Evolutionary conservation across 345 rosid genomes (phyloP).

Genomic region (Pugionium cornutum): DNA sequence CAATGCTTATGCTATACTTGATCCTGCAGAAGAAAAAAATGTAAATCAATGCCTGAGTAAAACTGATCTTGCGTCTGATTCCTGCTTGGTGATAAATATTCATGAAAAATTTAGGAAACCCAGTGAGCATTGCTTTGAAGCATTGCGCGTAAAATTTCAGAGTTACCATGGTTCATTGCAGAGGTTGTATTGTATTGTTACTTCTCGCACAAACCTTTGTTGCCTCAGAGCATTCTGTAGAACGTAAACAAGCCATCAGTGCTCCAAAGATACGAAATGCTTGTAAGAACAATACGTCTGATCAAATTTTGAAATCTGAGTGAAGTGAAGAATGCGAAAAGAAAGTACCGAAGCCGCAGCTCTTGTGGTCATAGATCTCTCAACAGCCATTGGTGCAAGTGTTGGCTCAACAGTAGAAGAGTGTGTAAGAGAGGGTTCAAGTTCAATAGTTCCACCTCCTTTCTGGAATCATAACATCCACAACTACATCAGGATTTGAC

Average conservation of each 20-base stretch:
- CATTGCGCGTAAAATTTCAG: neutral
- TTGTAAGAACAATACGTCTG: slow-evolving; percentile 10
- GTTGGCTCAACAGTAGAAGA: slow-evolving; percentile 97
- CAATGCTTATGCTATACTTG: slow-evolving; percentile 92
- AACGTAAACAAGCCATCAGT: slow-evolving; percentile 27
- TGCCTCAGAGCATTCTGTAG: slow-evolving; percentile 93
- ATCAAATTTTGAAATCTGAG: slow-evolving; percentile 3
- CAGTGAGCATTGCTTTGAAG: slow-evolving; percentile 7
- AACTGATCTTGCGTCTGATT: neutral
- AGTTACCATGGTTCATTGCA: slow-evolving; percentile 99
- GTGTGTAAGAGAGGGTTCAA: slow-evolving; percentile 93
- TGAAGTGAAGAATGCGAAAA: neutral
- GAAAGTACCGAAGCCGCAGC: slow-evolving; percentile 95
- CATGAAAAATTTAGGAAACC: neutral
- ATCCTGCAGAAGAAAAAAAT: slow-evolving; percentile 53
- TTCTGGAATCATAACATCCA: slow-evolving; percentile 53
- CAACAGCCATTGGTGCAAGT: slow-evolving; percentile 98
- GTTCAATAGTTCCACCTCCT: slow-evolving; percentile 96
- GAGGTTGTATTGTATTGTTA: slow-evolving; percentile 95
- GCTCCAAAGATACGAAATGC: neutral
- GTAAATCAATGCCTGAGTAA: neutral
- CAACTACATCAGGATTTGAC: neutral
- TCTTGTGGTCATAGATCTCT: slow-evolving; percentile 97
- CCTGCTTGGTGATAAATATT: slow-evolving; percentile 11
- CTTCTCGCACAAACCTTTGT: slow-evolving; percentile 97